Percentiles rank a stretch among this genome's conserved stretches.
Evolutionary conservation across 1,284 basidiomycete genomes (phyloP).

Genomic region (Heterobasidion parviporum): DNA sequence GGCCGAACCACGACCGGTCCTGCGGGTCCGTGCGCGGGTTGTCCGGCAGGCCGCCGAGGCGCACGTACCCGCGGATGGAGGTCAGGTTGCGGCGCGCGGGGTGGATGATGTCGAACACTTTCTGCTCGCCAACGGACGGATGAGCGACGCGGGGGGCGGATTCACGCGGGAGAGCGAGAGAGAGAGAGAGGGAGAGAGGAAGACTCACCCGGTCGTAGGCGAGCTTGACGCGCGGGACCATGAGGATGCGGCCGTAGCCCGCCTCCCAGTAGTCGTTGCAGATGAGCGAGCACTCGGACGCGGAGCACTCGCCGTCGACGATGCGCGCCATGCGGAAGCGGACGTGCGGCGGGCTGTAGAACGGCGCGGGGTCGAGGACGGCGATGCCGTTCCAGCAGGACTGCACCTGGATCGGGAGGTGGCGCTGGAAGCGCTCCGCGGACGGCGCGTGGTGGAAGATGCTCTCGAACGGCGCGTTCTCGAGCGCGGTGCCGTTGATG

Average conservation of each 20-base stretch:
- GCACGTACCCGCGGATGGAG: conserved; percentile 86
- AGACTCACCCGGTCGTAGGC: conserved; percentile 81
- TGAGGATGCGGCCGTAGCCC: conserved; percentile 90
- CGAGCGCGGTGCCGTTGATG: conserved; percentile 93
- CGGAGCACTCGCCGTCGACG: conserved; percentile 82
- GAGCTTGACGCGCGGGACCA: conserved; percentile 92
- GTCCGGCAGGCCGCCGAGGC: conserved; percentile 87
- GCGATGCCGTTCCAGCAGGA: conserved; percentile 97
- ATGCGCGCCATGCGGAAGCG: conserved; percentile 89
- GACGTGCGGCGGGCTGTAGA: conserved; percentile 84
- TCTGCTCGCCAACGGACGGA: conserved; percentile 33
- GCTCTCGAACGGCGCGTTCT: conserved; percentile 91
- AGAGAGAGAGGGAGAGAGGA: background rate
- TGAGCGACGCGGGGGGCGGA: background rate
- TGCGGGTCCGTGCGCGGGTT: conserved; percentile 92
- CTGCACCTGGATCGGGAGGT: conserved; percentile 91
- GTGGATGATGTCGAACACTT: conserved; percentile 91
- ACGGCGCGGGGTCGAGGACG: conserved; percentile 85
- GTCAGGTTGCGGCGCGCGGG: conserved; percentile 82
- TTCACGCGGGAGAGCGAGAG: background rate
- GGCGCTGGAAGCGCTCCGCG: conserved; percentile 75
- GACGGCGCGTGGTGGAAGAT: conserved; percentile 82
- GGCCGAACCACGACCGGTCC: conserved; percentile 91
- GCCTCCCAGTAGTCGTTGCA: conserved; percentile 94
- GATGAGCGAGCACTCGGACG: conserved; percentile 88